These are phyloP conservation scores for Pseudocercospora fijiensis DNA, from an alignment of 2,329 filamentous ascomycete genomes.

Conservation along the genomic window DNA sequence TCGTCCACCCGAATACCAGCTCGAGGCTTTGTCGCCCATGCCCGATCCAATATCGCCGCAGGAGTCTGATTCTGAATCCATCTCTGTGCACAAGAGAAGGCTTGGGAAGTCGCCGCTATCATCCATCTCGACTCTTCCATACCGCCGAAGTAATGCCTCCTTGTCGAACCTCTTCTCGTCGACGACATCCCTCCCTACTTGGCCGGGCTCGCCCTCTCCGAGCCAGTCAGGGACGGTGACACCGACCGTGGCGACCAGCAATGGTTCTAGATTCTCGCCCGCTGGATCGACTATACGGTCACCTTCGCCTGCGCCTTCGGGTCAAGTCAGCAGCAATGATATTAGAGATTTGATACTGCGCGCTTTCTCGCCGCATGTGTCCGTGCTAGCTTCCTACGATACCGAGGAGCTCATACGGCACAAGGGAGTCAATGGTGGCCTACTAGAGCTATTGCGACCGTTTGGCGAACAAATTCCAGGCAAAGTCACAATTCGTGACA, in stretches of 20 bases:
- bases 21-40: constrained; percentile 7
- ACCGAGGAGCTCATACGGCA: constrained; percentile 75
- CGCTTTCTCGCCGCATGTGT: constrained; percentile 85
- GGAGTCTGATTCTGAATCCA: constrained; percentile 66
- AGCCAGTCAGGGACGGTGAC: constrained; percentile 46
- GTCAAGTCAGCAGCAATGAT: constrained; percentile 50
- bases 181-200: constrained; percentile 47
- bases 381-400: constrained; percentile 81
- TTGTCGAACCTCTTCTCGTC: constrained; percentile 55
- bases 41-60: constrained; percentile 54
- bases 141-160: constrained; percentile 54
- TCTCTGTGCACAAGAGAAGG: constrained; percentile 60
- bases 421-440: constrained; percentile 80
- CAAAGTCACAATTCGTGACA: constrained; percentile 87
- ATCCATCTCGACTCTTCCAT: constrained; percentile 58
- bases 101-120: constrained; percentile 55
- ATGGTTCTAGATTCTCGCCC: constrained; percentile 49
- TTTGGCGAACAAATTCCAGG: constrained; percentile 87
- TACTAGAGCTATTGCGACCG: constrained; percentile 82
- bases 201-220: constrained; percentile 34
- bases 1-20: constrained; percentile 19
- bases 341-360: constrained; percentile 68
- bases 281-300: constrained; percentile 41
- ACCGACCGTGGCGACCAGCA: constrained; percentile 37
- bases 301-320: constrained; percentile 42